Evolutionary conservation across 2,329 filamentous ascomycete species (phyloP).

Genomic region (Metarhizium album): DNA sequence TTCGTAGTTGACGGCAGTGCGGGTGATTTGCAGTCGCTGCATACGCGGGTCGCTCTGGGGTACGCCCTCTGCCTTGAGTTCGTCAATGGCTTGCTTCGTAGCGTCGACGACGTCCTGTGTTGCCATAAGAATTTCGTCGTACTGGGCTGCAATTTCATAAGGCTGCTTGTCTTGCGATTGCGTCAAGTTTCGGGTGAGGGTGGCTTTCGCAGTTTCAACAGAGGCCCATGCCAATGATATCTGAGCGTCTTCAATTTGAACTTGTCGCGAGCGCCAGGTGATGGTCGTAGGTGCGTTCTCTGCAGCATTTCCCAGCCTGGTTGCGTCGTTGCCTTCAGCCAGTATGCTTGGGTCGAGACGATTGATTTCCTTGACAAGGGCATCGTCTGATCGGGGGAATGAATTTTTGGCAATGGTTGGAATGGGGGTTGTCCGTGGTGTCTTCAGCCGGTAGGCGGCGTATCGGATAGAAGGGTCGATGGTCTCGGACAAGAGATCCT

Average conservation of each 20-base stretch:
- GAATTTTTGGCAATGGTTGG: conserved; percentile 66
- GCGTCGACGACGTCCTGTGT: conserved; percentile 92
- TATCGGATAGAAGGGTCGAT: conserved; percentile 92
- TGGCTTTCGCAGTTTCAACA: conserved; percentile 45
- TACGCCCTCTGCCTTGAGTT: conserved; percentile 72
- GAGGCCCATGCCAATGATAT: conserved; percentile 76
- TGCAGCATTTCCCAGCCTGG: conserved; percentile 37
- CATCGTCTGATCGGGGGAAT: conserved; percentile 56
- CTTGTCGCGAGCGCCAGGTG: conserved; percentile 74
- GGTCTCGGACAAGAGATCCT: conserved; percentile 73
- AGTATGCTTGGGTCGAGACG: conserved; percentile 59
- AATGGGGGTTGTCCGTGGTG: conserved; percentile 76
- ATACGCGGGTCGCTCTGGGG: conserved; percentile 75
- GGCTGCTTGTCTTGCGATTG: conserved; percentile 33
- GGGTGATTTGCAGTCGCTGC: conserved; percentile 86
- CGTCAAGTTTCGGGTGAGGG: conserved; percentile 36
- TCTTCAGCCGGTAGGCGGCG: conserved; percentile 82
- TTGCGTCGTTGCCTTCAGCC: conserved; percentile 38
- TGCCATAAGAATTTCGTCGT: conserved; percentile 80
- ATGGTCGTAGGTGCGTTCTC: conserved; percentile 61
- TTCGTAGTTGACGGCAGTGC: conserved; percentile 87
- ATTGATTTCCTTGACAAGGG: conserved; percentile 57
- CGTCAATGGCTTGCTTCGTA: conserved; percentile 86
- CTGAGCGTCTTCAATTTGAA: conserved; percentile 83
- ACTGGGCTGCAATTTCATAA: conserved; percentile 69